Percentiles rank a stretch among this genome's conserved stretches.
Evolutionary conservation across 2,329 filamentous ascomycete genomes (phyloP).

Genomic region (Sphaerulina musiva): DNA sequence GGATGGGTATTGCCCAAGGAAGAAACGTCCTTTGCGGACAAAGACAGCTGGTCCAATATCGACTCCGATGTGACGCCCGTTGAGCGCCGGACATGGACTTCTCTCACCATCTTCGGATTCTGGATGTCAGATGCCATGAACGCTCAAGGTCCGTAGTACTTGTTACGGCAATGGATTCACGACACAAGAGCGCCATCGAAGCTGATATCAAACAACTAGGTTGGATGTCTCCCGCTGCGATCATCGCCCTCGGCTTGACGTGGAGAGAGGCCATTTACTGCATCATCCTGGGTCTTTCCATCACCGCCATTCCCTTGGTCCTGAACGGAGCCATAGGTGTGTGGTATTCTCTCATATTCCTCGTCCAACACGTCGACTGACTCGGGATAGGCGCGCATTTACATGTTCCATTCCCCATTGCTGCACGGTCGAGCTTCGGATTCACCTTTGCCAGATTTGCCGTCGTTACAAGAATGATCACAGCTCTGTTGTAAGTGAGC

Average conservation of each 20-base stretch:
- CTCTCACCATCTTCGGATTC: conserved; percentile 39
- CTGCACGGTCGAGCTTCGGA: conserved; percentile 51
- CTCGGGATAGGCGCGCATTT: conserved; percentile 34
- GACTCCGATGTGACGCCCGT: conserved; percentile 43
- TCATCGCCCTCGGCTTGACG: conserved; percentile 43
- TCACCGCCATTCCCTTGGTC: conserved; percentile 27
- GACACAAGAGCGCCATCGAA: conserved; percentile 18
- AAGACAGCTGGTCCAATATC: conserved; percentile 39
- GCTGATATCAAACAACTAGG: neutral
- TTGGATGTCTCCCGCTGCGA: conserved; percentile 44
- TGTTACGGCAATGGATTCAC: neutral
- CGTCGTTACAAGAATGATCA: conserved; percentile 48
- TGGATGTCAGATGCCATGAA: conserved; percentile 45
- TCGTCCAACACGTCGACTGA: neutral
- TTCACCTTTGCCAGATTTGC: conserved; percentile 53
- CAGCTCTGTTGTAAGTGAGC: conserved; percentile 43
- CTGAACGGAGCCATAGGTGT: conserved; percentile 42
- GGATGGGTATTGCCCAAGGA: conserved; percentile 41
- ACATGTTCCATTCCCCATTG: conserved; percentile 52
- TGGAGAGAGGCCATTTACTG: conserved; percentile 36
- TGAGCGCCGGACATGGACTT: conserved; percentile 43
- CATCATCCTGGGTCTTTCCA: conserved; percentile 32
- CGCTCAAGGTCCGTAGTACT: conserved; percentile 32
- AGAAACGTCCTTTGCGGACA: conserved; percentile 38
- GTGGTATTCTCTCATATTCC: neutral